Evolutionary conservation across 345 rosid genomes (phyloP), one percentile per base, ranked within the genome.

Genomic region (Euphorbia pulcherrima): DNA sequence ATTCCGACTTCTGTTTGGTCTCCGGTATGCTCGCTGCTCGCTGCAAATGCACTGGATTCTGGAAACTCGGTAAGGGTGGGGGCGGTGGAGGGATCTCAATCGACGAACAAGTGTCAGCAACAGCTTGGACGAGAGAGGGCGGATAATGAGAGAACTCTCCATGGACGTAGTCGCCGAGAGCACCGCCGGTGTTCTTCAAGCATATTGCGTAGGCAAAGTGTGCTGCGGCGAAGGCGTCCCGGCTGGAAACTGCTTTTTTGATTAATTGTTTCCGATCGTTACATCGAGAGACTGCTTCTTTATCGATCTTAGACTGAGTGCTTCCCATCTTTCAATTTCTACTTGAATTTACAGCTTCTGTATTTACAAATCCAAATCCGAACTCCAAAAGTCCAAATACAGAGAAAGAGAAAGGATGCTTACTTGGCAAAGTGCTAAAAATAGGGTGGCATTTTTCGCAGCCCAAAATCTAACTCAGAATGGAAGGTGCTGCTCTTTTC

Each of bases 191-290:
- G 84, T 89, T 88, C 77, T 87, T 90, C 17, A 93, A 83, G 46
- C 89, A 74, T 80, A 90, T 80, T 30, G 88, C 80, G 79, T 86
- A 89, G 77, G 92, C 83, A 11, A 85, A 82, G 84, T 94, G 97
- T 1, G 97, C 92, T 16, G 99, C 92, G 66, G 99, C 97, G 78
- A 94, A 94, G 69, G 97, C 95, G 82, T 92, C 89, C 33, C 99
- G 90, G 18, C 77, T 68, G 0, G 80, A 61, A 40, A 92, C 92
- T 4, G 96, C 96, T 0, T 87, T 89, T 74, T 82, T 91, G 96
- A 94, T 88, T 70, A 71, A 46, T 29, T 55, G 78, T 74, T 85
- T 89, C 21, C 99, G 86, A 0, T 81, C 86, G 77, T 85, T 89
- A 83, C 97, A 94, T 9, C 97, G 86, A 16, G 75, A 8, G 4